Base-by-base conservation (phyloP, 2,329 filamentous ascomycete genomes). In the Leptosphaerulina australis region DNA sequence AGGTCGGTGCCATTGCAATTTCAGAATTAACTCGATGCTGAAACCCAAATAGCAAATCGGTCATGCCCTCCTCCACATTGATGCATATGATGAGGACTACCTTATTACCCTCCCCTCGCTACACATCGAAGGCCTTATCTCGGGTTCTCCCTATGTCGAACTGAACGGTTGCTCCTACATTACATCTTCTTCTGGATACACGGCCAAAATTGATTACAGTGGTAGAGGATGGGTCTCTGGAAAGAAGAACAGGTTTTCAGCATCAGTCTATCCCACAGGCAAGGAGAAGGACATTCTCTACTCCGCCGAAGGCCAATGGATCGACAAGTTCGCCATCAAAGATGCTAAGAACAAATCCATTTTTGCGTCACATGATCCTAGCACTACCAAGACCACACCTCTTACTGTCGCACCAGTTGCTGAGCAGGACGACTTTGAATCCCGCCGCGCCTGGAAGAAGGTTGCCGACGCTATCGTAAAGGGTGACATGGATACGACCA, bases 211-310 rank as follows among this genome's bases (percentile, higher is more conserved):
- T 66, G 91, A 96, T 71, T 99, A 96, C 78, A 88, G 85, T 54
- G 92, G 93, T 66, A 93, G 91, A 71, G 93, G 93, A 50, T 99
- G 93, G 93, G 75, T 99, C 8, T 91, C 88, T 35, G 94, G 93
- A 60, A 96, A 96, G 81, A 97, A 96, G 79, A 97, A 97, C 77
- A 88, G 83, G 48, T 91, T 97, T 71, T 84, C 80, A 10, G 93
- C 91, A 11, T 80, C 80, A 18, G 72, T 97, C 49, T 91, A 88
- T 76, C 89, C 73, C 75, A 85, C 77, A 55, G 83, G 79, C 55
- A 85, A 76, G 74, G 90, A 87, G 74, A 88, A 88, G 74, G 87
- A 89, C 43, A 81, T 84, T 53, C 79, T 87, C 38, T 97, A 93
- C 79, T 90, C 86, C n/a, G 81, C 88, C 29, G 86, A 91, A 22